Evolutionary conservation across 73 alveolate species (phyloP), one percentile per base, ranked within the genome.

Genomic region (Symbiodinium pilosum): DNA sequence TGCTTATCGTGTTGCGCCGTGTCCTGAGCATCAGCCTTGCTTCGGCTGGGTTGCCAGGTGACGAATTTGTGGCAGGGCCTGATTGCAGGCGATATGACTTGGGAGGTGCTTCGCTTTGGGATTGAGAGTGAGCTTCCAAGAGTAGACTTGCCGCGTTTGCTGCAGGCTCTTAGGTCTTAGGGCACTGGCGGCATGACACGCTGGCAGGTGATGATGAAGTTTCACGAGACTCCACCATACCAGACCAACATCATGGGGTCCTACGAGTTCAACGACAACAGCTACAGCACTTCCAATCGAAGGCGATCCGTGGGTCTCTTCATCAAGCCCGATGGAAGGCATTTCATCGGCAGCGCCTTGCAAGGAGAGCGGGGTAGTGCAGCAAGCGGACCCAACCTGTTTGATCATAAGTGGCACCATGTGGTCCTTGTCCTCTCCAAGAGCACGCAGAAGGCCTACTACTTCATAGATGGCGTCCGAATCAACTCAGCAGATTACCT

Each of bases 391-490:
- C 87, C 87, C 0, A 77, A 77, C 51, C 36, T 77, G 54, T 77
- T 77, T 32, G 87, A 40, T 36, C 54, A 40, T 52, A 32, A 32
- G 43, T 77, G 43, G 54, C 87, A 77, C 51, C 87, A 77, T 14
- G 36, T 77, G 14, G 87, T 77, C 87, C 1, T 77, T 0, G 87
- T 77, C 54, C 51, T 77, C 54, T 77, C 87, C 51, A 36, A 40
- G 54, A 77, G 87, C 87, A 77, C 87, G 87, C 43, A 40, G 43
- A 32, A 77, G 51, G 87, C 87, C 36, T 39, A 40, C 54, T 77
- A 77, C 51, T 77, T 39, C 87, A 77, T 77, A 14, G 87, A 77
- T 32, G 87, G 87, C 43, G 36, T 26, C 51, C 44, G 11, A 52
- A 77, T 77, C 51, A 40, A 36, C 87, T 36, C 43, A 32, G 18